Evolutionary conservation across 345 rosid genomes (phyloP).

Genomic region (Salix suchowensis): DNA sequence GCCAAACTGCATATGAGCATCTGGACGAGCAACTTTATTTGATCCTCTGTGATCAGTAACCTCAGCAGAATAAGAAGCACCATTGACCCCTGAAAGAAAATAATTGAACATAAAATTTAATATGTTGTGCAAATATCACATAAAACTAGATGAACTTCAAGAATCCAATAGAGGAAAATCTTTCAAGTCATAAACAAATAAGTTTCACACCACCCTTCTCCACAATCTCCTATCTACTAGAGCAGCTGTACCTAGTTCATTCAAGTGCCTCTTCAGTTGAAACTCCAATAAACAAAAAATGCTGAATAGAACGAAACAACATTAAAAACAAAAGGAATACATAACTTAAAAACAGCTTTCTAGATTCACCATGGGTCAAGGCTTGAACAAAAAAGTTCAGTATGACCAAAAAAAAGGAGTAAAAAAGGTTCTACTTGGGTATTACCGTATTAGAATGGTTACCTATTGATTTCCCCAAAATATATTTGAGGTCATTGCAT

Average conservation of each 20-base stretch:
- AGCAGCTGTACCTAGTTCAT: not conserved
- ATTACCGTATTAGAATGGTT: not conserved
- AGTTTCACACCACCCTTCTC: not conserved
- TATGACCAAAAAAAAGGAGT: not conserved
- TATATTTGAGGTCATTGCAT: not conserved
- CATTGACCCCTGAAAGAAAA: constrained; percentile 20
- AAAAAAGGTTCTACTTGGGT: not conserved
- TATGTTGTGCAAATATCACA: not conserved
- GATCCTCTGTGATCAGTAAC: constrained; percentile 17
- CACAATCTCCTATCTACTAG: not conserved
- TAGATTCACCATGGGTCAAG: not conserved
- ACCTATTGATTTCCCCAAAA: not conserved
- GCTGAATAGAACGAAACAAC: not conserved
- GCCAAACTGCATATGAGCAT: constrained; percentile 17
- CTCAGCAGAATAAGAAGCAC: constrained; percentile 22
- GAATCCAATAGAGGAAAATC: not conserved
- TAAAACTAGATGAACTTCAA: not conserved
- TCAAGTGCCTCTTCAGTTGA: no score
- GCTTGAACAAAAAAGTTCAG: not conserved
- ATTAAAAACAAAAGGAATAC: not conserved
- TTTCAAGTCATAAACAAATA: not conserved
- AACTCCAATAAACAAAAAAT: not conserved
- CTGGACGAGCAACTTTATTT: constrained; percentile 16
- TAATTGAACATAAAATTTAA: constrained; percentile 1
- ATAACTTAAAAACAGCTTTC: not conserved